These are phyloP conservation scores for Iberis pinnata DNA, from an alignment of 345 rosid genomes.

Conservation along the genomic window DNA sequence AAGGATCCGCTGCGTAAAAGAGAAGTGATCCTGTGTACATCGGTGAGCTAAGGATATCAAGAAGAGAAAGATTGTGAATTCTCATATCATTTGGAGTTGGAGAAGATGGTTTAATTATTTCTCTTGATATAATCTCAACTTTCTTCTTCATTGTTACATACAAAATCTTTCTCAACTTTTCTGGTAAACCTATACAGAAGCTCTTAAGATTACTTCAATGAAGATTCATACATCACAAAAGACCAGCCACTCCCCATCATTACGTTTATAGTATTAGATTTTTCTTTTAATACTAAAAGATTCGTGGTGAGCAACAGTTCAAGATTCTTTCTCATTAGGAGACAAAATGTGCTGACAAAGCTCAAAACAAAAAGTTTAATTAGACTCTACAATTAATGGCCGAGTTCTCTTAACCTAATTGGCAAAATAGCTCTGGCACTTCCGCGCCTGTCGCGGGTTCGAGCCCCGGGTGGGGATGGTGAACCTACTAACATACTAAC, in stretches of 20 bases:
- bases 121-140: slow-evolving; percentile 31
- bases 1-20: slow-evolving; percentile 22
- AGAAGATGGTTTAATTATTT: slow-evolving; percentile 31
- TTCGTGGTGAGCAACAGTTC: too few species aligned
- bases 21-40: slow-evolving; percentile 32
- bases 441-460: too few species aligned
- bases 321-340: too few species aligned
- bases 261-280: background rate
- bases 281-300: background rate
- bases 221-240: slow-evolving; percentile 26
- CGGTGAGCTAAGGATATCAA: slow-evolving; percentile 27
- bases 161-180: background rate
- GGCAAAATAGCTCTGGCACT: too few species aligned
- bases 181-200: background rate
- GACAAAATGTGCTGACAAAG: too few species aligned
- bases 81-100: slow-evolving; percentile 25
- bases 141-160: slow-evolving; percentile 20
- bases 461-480: too few species aligned
- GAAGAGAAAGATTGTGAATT: slow-evolving; percentile 27
- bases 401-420: too few species aligned
- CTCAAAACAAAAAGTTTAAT: too few species aligned
- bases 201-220: background rate
- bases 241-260: slow-evolving; percentile 1
- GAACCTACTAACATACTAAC: too few species aligned
- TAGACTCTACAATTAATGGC: too few species aligned